phyloP scores from a whole-genome alignment of 352 stramenopile species.

The Globisporangium orthogonon region DNA sequence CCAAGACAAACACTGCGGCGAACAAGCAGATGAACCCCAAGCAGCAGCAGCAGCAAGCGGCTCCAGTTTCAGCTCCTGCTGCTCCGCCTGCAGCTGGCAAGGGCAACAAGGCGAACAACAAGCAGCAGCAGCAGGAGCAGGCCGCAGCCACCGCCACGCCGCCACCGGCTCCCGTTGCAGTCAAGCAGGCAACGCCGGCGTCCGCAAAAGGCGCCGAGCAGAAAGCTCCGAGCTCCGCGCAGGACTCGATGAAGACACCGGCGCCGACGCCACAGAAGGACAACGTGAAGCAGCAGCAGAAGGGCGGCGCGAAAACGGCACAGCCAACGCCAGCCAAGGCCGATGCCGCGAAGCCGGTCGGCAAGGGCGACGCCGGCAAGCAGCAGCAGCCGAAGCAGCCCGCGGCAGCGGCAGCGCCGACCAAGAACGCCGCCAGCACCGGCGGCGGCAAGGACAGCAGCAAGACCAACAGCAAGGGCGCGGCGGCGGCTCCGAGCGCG shows the following conservation, averaged over 20 bases:
- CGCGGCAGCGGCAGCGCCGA: background rate
- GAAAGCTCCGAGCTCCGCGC: slow-evolving; percentile 1
- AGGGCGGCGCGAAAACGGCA: background rate
- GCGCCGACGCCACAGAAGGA: slow-evolving; percentile 1
- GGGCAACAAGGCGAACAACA: slow-evolving; percentile 7
- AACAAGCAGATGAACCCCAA: background rate
- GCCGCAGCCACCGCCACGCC: background rate
- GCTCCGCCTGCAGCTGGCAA: background rate
- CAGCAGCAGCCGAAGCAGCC: background rate
- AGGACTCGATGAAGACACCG: slow-evolving; percentile 4
- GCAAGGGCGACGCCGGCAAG: slow-evolving; percentile 1
- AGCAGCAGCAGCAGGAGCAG: slow-evolving; percentile 1
- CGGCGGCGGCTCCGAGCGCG: background rate
- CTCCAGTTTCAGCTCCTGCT: background rate
- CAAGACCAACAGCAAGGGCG: slow-evolving; percentile 4
- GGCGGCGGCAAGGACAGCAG: slow-evolving; percentile 5
- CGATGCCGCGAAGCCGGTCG: background rate
- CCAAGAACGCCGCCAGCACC: background rate
- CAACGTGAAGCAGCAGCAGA: background rate
- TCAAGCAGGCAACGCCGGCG: slow-evolving; percentile 5
- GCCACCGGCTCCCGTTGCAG: slow-evolving; percentile 1
- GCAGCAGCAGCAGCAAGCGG: background rate
- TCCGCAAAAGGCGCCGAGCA: slow-evolving; percentile 4
- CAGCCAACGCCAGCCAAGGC: background rate
- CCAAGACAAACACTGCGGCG: background rate